Percentiles rank a stretch among this genome's conserved stretches.
These are phyloP conservation scores for Petunia hybrid DNA, from an alignment of 305 asterid genomes.

Conservation along the genomic window DNA sequence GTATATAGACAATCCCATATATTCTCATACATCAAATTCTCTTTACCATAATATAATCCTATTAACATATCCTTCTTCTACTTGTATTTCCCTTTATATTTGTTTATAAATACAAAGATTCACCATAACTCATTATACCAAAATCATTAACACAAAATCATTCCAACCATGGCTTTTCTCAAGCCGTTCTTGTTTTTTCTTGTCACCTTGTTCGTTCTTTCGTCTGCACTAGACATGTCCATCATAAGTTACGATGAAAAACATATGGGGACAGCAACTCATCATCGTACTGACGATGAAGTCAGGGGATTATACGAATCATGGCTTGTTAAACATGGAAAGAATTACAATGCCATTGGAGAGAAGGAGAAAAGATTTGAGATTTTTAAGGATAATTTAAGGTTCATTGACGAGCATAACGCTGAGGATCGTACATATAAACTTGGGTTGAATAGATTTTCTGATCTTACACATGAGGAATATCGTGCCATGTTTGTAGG, in stretches of 20 bases:
- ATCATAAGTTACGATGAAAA: slow-evolving; percentile 54
- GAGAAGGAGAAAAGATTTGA: slow-evolving; percentile 74
- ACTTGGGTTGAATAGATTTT: slow-evolving; percentile 74
- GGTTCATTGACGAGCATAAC: slow-evolving; percentile 66
- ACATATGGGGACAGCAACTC: slow-evolving; percentile 9
- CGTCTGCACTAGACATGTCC: slow-evolving; percentile 73
- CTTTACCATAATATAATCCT: slow-evolving; percentile 10
- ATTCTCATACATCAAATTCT: slow-evolving; percentile 13
- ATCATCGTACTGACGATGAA: slow-evolving; percentile 40
- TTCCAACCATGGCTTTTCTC: slow-evolving; percentile 50
- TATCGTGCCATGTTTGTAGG: slow-evolving; percentile 57
- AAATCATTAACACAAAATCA: neutral
- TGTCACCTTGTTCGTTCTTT: slow-evolving; percentile 38
- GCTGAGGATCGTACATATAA: slow-evolving; percentile 54
- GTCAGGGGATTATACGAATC: slow-evolving; percentile 60
- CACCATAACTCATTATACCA: slow-evolving; percentile 26
- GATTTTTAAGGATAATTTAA: slow-evolving; percentile 75
- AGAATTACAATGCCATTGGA: slow-evolving; percentile 61
- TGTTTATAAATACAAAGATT: neutral
- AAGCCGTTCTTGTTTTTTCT: slow-evolving; percentile 41
- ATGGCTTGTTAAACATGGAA: slow-evolving; percentile 75
- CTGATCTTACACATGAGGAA: slow-evolving; percentile 84
- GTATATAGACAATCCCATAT: neutral
- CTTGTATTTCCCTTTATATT: neutral
- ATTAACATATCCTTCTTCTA: neutral